phyloP scores from a whole-genome alignment of 768 basidiomycete species.

The Trametopsis cervina region DNA sequence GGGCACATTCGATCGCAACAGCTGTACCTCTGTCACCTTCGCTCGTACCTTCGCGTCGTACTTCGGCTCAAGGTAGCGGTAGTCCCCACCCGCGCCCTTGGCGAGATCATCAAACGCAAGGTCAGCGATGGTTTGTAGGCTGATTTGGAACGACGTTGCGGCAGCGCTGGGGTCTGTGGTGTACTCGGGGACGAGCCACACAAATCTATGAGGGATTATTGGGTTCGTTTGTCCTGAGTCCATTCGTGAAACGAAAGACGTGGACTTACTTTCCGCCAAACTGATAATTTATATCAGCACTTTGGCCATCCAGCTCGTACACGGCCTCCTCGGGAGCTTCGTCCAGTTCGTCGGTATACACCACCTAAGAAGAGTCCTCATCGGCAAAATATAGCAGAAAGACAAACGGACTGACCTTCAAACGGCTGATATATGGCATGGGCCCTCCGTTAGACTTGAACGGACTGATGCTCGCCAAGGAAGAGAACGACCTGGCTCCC shows the following conservation, averaged over 20 bases:
- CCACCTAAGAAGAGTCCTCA: neutral
- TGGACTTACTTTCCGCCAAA: conserved; percentile 2
- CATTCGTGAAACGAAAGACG: no score
- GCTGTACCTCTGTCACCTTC: conserved; percentile 3
- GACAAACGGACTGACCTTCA: conserved; percentile 2
- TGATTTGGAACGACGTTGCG: neutral
- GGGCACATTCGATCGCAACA: neutral
- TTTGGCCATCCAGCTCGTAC: conserved; percentile 3
- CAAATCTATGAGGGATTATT: neutral
- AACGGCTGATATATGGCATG: neutral
- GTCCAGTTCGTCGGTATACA: neutral
- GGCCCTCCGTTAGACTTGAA: neutral
- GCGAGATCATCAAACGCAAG: conserved; percentile 1
- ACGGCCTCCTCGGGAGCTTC: neutral
- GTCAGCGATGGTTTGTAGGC: conserved; percentile 2
- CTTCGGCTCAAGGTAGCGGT: conserved; percentile 1
- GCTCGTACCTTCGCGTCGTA: neutral
- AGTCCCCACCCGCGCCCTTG: neutral
- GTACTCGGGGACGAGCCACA: conserved; percentile 6
- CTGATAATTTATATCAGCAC: conserved; percentile 4
- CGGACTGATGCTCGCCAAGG: neutral
- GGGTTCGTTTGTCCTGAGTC: no score
- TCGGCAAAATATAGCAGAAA: neutral
- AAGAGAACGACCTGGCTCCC: neutral
- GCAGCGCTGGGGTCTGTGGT: conserved; percentile 1